Conservation (phyloP, 1,139 yeast species). For the Pichia inconspicua region DNA sequence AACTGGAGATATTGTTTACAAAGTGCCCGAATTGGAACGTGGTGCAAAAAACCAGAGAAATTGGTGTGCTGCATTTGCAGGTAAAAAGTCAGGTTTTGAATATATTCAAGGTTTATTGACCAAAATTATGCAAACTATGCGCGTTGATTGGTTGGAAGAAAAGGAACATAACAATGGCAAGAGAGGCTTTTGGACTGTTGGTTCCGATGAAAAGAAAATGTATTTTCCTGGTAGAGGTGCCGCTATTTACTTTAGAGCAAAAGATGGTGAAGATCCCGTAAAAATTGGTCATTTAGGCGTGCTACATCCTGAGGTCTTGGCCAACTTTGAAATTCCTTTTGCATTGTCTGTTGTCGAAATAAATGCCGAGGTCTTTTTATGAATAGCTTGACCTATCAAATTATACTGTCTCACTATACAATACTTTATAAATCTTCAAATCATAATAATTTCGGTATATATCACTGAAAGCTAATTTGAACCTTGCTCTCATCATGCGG, state of each 20-base stretch:
- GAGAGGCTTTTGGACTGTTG: slow-evolving; percentile 84
- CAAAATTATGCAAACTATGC: slow-evolving; percentile 91
- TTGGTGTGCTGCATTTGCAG: slow-evolving; percentile 92
- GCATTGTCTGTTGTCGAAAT: slow-evolving; percentile 90
- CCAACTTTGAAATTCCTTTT: slow-evolving; percentile 80
- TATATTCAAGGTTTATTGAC: slow-evolving; percentile 90
- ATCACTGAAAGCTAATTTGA: slow-evolving; percentile 21
- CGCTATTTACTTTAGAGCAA: slow-evolving; percentile 62
- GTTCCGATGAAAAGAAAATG: slow-evolving; percentile 58
- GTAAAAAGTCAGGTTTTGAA: slow-evolving; percentile 94
- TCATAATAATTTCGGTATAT: background rate
- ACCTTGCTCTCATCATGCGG: slow-evolving; percentile 25
- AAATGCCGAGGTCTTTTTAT: slow-evolving; percentile 77
- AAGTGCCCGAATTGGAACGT: slow-evolving; percentile 68
- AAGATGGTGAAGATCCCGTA: slow-evolving; percentile 46
- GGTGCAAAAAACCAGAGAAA: slow-evolving; percentile 88
- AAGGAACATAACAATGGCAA: slow-evolving; percentile 44
- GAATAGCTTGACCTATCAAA: slow-evolving; percentile 14
- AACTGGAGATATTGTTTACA: slow-evolving; percentile 88
- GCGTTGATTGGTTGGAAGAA: slow-evolving; percentile 74
- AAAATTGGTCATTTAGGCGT: slow-evolving; percentile 86
- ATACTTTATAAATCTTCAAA: background rate
- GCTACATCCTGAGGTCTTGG: slow-evolving; percentile 89
- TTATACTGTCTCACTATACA: background rate
- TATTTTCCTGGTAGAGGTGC: slow-evolving; percentile 99